Conservation (phyloP, 106 monocot genomes). For the Triglochin maritima region DNA sequence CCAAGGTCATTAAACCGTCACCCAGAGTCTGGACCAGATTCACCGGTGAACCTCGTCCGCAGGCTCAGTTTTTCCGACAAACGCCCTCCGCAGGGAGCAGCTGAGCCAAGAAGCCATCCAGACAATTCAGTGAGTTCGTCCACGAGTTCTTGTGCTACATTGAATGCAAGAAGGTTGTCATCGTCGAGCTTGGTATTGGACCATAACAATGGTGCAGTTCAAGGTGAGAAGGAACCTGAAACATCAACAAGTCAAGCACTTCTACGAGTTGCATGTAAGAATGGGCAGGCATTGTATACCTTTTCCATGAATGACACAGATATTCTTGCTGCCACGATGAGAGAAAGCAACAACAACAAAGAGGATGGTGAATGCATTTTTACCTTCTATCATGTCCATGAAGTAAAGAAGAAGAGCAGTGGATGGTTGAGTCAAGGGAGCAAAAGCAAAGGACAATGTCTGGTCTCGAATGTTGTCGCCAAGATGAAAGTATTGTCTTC, state of each 20-base stretch:
- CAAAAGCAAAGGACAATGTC: constrained; percentile 41
- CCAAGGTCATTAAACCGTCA: constrained; percentile 17
- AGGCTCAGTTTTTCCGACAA: constrained; percentile 10
- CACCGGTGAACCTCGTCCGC: constrained; percentile 1
- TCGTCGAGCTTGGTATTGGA: neutral
- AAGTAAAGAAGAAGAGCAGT: constrained; percentile 59
- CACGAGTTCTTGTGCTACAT: constrained; percentile 2
- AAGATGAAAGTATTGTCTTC: constrained; percentile 50
- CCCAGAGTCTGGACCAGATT: constrained; percentile 5
- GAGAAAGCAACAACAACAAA: constrained; percentile 12
- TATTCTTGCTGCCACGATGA: constrained; percentile 67
- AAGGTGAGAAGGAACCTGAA: constrained; percentile 11
- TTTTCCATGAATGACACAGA: constrained; percentile 55
- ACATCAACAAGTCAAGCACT: constrained; percentile 46
- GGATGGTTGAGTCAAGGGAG: constrained; percentile 48
- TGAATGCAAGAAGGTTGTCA: neutral
- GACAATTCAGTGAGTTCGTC: neutral
- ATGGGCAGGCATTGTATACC: constrained; percentile 63
- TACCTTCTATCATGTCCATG: constrained; percentile 49
- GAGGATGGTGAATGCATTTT: constrained; percentile 37
- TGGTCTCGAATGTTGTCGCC: constrained; percentile 47
- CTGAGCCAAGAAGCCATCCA: neutral
- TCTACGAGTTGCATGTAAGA: constrained; percentile 74
- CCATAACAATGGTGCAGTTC: constrained; percentile 1
- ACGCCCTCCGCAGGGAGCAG: constrained; percentile 5